Conservation (phyloP, 2,329 filamentous ascomycete genomes). For the Trichothecium roseum region DNA sequence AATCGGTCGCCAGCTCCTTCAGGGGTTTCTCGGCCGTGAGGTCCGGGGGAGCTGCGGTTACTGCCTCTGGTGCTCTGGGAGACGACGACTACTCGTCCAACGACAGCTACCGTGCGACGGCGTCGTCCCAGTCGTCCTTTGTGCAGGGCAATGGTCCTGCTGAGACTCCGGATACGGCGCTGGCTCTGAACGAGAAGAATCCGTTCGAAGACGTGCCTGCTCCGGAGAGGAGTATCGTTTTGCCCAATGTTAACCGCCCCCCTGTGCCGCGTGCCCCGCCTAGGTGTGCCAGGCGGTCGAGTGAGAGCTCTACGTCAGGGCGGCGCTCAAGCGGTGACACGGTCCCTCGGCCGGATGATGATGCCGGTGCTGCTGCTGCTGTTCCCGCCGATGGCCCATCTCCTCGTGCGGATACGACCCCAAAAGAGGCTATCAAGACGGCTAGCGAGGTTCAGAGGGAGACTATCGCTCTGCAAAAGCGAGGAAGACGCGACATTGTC, state of each 20-base stretch:
- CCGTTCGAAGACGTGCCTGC: background rate
- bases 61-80: too few relatives aligned
- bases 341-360: background rate
- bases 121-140: background rate
- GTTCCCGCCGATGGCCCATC: too few relatives aligned
- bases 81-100: too few relatives aligned
- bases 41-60: background rate
- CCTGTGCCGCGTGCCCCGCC: background rate
- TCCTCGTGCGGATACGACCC: too few relatives aligned
- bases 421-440: slow-evolving; percentile 1
- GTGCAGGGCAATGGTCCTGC: background rate
- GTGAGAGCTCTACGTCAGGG: background rate
- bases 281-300: background rate
- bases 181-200: background rate
- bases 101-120: background rate
- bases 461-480: slow-evolving; percentile 1
- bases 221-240: background rate
- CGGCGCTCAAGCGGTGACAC: background rate
- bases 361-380: background rate
- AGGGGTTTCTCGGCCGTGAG: background rate
- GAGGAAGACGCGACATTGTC: slow-evolving; percentile 5
- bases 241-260: background rate
- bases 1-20: background rate
- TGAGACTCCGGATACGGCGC: background rate
- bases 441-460: slow-evolving; percentile 1